These are phyloP conservation scores for Fusarium scirpi DNA, from an alignment of 2,329 filamentous ascomycete genomes.

Conservation along the genomic window DNA sequence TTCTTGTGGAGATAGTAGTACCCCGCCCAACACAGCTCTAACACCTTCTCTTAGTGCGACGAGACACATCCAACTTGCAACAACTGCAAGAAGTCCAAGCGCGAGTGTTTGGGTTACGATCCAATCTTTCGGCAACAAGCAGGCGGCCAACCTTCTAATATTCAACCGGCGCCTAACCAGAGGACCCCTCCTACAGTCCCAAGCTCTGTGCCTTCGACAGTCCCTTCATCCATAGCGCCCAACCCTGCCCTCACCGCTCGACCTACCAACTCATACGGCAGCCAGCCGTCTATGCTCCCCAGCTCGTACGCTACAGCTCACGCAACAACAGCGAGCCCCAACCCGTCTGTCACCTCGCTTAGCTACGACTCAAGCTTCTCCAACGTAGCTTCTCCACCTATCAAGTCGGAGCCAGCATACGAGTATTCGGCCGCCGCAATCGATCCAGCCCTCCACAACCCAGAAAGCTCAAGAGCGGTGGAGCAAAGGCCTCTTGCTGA, in stretches of 20 bases:
- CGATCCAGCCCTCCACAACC: slow-evolving; percentile 72
- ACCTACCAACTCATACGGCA: slow-evolving; percentile 58
- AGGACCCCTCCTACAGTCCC: slow-evolving; percentile 52
- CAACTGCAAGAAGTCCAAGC: slow-evolving; percentile 90
- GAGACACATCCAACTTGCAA: slow-evolving; percentile 93
- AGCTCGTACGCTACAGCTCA: slow-evolving; percentile 57
- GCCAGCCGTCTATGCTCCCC: slow-evolving; percentile 59
- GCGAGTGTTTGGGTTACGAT: slow-evolving; percentile 87
- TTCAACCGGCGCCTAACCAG: slow-evolving; percentile 50
- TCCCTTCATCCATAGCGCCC: slow-evolving; percentile 45
- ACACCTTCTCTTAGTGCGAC: slow-evolving; percentile 74
- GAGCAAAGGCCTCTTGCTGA: slow-evolving; percentile 49
- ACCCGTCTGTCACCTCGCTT: slow-evolving; percentile 46
- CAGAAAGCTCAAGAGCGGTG: slow-evolving; percentile 43
- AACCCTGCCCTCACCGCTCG: slow-evolving; percentile 44
- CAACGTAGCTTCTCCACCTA: slow-evolving; percentile 47
- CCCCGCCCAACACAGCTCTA: slow-evolving; percentile 43
- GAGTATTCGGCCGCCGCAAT: slow-evolving; percentile 71
- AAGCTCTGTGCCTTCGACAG: slow-evolving; percentile 42
- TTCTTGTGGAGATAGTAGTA: slow-evolving; percentile 38
- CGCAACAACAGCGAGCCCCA: slow-evolving; percentile 50
- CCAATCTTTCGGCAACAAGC: slow-evolving; percentile 84
- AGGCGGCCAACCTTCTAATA: slow-evolving; percentile 76
- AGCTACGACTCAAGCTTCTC: slow-evolving; percentile 52
- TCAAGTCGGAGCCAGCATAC: slow-evolving; percentile 58